Conservation (phyloP, 2,329 filamentous ascomycete species). For the Parascedosporium putredinis region DNA sequence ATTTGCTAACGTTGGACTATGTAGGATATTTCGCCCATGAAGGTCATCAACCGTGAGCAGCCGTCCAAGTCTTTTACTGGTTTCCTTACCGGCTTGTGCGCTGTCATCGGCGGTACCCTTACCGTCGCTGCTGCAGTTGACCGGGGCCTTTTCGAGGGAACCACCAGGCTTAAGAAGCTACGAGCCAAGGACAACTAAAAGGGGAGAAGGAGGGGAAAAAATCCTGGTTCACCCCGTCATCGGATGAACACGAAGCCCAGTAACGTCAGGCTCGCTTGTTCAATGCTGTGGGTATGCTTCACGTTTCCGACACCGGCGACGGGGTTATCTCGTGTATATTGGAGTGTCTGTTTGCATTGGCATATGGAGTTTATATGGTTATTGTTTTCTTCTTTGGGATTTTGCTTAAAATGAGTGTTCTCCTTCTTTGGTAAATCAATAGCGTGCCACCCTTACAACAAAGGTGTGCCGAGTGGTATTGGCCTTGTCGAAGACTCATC, state of each 20-base stretch:
- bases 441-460: neutral
- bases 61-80: conserved; percentile 80
- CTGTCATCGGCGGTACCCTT: conserved; percentile 85
- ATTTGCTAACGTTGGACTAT: no score
- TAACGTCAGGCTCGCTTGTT: no score
- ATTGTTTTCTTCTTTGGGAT: neutral
- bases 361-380: conserved; percentile 5
- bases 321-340: neutral
- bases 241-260: no score
- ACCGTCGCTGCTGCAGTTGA: conserved; percentile 94
- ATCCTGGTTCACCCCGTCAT: no score
- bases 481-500: no score
- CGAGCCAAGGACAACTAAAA: conserved; percentile 50
- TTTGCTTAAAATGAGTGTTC: conserved; percentile 2
- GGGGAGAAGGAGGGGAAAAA: neutral
- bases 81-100: conserved; percentile 89
- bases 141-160: conserved; percentile 82
- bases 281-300: neutral
- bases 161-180: conserved; percentile 76
- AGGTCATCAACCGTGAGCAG: conserved; percentile 94
- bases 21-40: conserved; percentile 97
- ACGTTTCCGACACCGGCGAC: neutral
- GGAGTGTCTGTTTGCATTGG: conserved; percentile 1
- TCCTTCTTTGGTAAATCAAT: neutral
- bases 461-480: no score